Evolutionary conservation across 2,329 filamentous ascomycete genomes (phyloP).

Genomic region (Ophiostoma ips): DNA sequence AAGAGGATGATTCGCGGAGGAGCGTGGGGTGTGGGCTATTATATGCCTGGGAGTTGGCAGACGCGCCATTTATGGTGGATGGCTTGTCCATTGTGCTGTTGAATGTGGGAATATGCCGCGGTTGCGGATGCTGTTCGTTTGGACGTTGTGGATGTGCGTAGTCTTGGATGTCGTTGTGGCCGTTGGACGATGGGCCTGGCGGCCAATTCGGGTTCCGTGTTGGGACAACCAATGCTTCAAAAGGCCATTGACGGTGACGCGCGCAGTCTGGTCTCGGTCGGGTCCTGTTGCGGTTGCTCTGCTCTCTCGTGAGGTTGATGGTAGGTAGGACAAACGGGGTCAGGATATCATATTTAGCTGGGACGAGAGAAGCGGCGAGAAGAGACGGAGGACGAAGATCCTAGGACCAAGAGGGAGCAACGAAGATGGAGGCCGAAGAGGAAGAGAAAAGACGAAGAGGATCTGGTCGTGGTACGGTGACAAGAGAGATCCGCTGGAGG

Average conservation of each 20-base stretch:
- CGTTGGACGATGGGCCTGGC: no score
- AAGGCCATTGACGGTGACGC: no score
- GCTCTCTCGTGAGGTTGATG: conserved; percentile 2
- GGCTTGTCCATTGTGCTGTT: conserved; percentile 22
- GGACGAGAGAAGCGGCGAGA: background rate
- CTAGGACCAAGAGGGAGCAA: background rate
- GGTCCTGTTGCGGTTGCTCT: conserved; percentile 11
- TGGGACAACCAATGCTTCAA: no score
- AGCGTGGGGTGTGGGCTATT: conserved; percentile 14
- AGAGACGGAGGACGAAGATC: background rate
- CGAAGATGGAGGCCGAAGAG: background rate
- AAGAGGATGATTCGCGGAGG: conserved; percentile 17
- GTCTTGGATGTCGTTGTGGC: background rate
- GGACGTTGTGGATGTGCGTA: conserved; percentile 3
- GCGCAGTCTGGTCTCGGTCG: background rate
- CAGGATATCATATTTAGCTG: conserved; percentile 10
- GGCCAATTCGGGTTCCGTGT: no score
- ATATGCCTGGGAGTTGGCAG: conserved; percentile 13
- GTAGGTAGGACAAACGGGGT: conserved; percentile 7
- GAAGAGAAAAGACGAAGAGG: background rate
- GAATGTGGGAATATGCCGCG: background rate
- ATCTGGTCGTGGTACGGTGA: no score
- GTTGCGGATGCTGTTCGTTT: conserved; percentile 16
- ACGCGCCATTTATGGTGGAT: conserved; percentile 19
- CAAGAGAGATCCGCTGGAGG: no score